These are phyloP conservation scores for Lepidium africanum DNA, from an alignment of 345 rosid genomes.

Conservation along the genomic window DNA sequence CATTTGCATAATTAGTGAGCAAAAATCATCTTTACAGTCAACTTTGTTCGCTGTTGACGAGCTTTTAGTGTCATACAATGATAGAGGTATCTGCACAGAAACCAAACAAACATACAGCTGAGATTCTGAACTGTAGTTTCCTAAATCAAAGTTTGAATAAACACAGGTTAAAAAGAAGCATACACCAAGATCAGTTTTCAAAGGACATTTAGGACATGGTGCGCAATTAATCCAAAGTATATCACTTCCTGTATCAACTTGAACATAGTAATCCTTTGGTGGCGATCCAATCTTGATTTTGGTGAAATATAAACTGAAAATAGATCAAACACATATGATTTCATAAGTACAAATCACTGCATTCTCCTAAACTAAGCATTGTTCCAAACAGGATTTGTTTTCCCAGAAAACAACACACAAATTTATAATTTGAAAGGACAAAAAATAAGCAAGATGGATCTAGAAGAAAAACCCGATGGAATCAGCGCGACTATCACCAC, in stretches of 20 bases:
- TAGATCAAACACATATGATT: conserved; percentile 13
- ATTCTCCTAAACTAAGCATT: not conserved
- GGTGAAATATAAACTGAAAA: conserved; percentile 64
- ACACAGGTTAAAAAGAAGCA: conserved; percentile 10
- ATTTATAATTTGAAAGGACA: not conserved
- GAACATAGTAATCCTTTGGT: conserved; percentile 61
- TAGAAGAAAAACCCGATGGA: conserved; percentile 51
- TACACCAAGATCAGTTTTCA: conserved; percentile 79
- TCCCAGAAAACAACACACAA: not conserved
- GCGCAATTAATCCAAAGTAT: conserved; percentile 88
- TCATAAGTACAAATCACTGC: not conserved
- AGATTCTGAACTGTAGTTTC: not conserved
- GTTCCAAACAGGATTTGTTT: too few species aligned
- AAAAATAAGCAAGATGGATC: conserved; percentile 9
- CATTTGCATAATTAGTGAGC: conserved; percentile 10
- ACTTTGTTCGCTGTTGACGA: conserved; percentile 15
- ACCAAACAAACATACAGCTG: not conserved
- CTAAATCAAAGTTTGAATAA: not conserved
- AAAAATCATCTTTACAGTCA: conserved; percentile 23
- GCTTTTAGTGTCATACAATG: conserved; percentile 19
- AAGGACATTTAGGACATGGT: conserved; percentile 68
- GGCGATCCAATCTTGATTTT: conserved; percentile 80
- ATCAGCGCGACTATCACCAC: conserved; percentile 74
- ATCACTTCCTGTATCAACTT: conserved; percentile 98
- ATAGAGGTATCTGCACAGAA: conserved; percentile 43